Conservation (phyloP, 352 stramenopile genomes). For the Globisporangium mamillatum region DNA sequence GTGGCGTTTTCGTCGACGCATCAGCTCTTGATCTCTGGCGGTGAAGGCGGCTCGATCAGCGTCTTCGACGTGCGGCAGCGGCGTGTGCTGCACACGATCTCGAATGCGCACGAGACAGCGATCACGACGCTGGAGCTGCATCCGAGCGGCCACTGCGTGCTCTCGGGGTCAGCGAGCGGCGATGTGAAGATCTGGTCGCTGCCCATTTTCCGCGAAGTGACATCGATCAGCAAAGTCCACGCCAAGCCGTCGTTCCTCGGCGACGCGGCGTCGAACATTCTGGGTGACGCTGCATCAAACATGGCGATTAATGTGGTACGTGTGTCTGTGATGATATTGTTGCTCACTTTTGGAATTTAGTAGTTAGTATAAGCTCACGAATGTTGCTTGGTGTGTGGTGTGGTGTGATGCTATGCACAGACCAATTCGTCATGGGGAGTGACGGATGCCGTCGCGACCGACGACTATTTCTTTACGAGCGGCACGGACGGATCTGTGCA, state of each 20-base stretch:
- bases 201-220: slow-evolving; percentile 81
- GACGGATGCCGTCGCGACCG: slow-evolving; percentile 74
- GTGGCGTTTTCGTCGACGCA: slow-evolving; percentile 76
- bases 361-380: background rate
- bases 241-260: slow-evolving; percentile 79
- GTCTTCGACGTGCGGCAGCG: slow-evolving; percentile 87
- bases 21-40: slow-evolving; percentile 82
- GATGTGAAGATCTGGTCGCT: slow-evolving; percentile 89
- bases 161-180: slow-evolving; percentile 78
- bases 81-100: slow-evolving; percentile 82
- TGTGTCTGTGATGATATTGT: slow-evolving; percentile 8
- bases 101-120: slow-evolving; percentile 78
- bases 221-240: slow-evolving; percentile 68
- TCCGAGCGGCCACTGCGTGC: slow-evolving; percentile 71
- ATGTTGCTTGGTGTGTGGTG: background rate
- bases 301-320: slow-evolving; percentile 85
- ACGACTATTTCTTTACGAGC: slow-evolving; percentile 83
- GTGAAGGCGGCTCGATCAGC: slow-evolving; percentile 70
- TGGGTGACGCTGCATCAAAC: slow-evolving; percentile 78
- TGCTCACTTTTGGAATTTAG: background rate
- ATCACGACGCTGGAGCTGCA: slow-evolving; percentile 83
- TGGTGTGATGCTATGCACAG: slow-evolving; percentile 22
- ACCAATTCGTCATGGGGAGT: slow-evolving; percentile 83
- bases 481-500: slow-evolving; percentile 82
- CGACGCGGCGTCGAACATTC: slow-evolving; percentile 70